Evolutionary conservation across 768 basidiomycete genomes (phyloP).

Genomic region (Amanita pseudoporphyria): DNA sequence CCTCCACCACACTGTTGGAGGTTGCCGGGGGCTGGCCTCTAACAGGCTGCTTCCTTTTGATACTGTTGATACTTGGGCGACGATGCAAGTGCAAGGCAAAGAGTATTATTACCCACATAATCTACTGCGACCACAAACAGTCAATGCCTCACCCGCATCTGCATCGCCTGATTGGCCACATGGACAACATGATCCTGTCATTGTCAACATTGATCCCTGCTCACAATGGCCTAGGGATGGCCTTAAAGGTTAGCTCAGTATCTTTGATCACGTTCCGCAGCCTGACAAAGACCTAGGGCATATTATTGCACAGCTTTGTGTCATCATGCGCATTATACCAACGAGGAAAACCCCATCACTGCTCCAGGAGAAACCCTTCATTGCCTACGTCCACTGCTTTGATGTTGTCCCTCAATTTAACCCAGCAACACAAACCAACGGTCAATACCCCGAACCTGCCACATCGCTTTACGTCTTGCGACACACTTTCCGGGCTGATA

Average conservation of each 20-base stretch:
- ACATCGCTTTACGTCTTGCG: too few relatives aligned
- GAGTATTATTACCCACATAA: too few relatives aligned
- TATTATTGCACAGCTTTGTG: conserved; percentile 6
- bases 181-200: conserved; percentile 5
- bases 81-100: conserved; percentile 4
- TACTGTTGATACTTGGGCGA: conserved; percentile 8
- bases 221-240: conserved; percentile 7
- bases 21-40: background rate
- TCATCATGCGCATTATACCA: conserved; percentile 10
- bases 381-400: conserved; percentile 13
- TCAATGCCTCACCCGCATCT: conserved; percentile 10
- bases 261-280: background rate
- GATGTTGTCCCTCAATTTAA: conserved; percentile 9
- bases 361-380: background rate
- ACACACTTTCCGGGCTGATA: too few relatives aligned
- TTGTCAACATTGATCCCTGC: conserved; percentile 7
- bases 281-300: conserved; percentile 7
- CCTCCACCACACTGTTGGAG: background rate
- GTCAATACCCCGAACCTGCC: too few relatives aligned
- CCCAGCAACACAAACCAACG: too few relatives aligned
- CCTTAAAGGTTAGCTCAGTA: conserved; percentile 6
- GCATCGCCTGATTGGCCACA: too few relatives aligned
- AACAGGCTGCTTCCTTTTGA: conserved; percentile 2
- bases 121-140: conserved; percentile 1
- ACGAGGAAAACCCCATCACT: background rate